These are phyloP conservation scores for Xylaria sp. DNA, from an alignment of 495 filamentous ascomycete species.

Conservation along the genomic window DNA sequence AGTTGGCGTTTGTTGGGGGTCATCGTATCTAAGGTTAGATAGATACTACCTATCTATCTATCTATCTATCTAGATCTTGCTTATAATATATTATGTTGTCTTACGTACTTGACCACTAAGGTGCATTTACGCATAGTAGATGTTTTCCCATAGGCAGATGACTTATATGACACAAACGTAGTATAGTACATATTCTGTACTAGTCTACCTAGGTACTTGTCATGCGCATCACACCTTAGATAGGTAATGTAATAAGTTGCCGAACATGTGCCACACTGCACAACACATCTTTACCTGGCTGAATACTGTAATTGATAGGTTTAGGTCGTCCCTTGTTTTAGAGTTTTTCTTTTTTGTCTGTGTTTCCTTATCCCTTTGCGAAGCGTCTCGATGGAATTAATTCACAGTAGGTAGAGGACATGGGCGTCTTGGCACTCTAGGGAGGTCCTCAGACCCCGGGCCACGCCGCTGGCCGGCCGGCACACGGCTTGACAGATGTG, in stretches of 20 bases:
- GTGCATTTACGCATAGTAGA: not conserved
- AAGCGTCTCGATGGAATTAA: not conserved
- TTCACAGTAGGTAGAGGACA: not conserved
- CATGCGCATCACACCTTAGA: not conserved
- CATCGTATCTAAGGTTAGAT: not conserved
- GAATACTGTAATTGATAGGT: not conserved
- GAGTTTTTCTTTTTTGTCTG: not conserved
- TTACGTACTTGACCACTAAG: not conserved
- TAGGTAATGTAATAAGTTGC: not conserved
- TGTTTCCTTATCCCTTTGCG: not conserved
- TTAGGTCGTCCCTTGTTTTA: not conserved
- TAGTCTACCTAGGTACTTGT: too few relatives aligned
- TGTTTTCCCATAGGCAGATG: not conserved
- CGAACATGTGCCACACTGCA: not conserved
- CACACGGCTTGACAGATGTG: slow-evolving; percentile 3
- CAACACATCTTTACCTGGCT: not conserved
- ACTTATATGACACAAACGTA: not conserved
- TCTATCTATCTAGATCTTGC: not conserved
- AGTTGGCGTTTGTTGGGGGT: not conserved
- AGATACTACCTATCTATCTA: not conserved
- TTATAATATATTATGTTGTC: not conserved
- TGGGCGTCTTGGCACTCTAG: not conserved
- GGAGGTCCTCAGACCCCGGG: slow-evolving; percentile 2
- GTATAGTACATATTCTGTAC: not conserved
- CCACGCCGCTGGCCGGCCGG: slow-evolving; percentile 24